A percentile compares a stretch with the other conserved stretches of the same genome.
These are phyloP conservation scores for Geotrichum siamense DNA, from an alignment of 1,139 yeast genomes.

Conservation along the genomic window DNA sequence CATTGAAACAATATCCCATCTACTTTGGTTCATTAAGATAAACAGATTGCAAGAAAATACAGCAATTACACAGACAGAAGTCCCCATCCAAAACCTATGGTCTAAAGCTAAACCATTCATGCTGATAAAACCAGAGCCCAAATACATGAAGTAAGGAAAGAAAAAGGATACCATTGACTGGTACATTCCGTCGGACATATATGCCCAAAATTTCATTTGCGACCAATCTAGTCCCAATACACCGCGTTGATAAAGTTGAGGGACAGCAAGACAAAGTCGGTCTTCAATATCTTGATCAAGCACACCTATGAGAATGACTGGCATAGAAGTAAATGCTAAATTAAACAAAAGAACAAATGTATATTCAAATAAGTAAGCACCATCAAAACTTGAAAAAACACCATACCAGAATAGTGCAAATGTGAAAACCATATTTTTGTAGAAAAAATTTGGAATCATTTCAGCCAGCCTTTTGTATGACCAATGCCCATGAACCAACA, in stretches of 20 bases:
- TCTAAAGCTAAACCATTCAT: slow-evolving; percentile 62
- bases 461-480: slow-evolving; percentile 85
- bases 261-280: slow-evolving; percentile 70
- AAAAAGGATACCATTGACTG: slow-evolving; percentile 65
- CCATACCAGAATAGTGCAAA: slow-evolving; percentile 92
- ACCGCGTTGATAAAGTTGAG: slow-evolving; percentile 81
- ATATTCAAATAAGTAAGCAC: slow-evolving; percentile 84
- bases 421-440: slow-evolving; percentile 84
- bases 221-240: slow-evolving; percentile 79
- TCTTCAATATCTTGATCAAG: slow-evolving; percentile 90
- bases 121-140: slow-evolving; percentile 50
- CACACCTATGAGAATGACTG: slow-evolving; percentile 83
- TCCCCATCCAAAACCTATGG: slow-evolving; percentile 81
- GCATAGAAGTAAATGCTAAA: slow-evolving; percentile 89
- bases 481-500: slow-evolving; percentile 95
- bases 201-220: slow-evolving; percentile 67
- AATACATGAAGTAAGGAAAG: slow-evolving; percentile 69
- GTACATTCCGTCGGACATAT: slow-evolving; percentile 79
- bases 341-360: slow-evolving; percentile 89
- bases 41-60: slow-evolving; percentile 75
- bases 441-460: slow-evolving; percentile 89
- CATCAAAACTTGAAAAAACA: slow-evolving; percentile 75
- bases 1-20: slow-evolving; percentile 92
- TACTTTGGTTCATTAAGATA: slow-evolving; percentile 70
- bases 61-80: slow-evolving; percentile 69